Percentiles rank a stretch among this genome's conserved stretches.
phyloP scores from a whole-genome alignment of 805 yeast species.

The Starmera amethionina region DNA sequence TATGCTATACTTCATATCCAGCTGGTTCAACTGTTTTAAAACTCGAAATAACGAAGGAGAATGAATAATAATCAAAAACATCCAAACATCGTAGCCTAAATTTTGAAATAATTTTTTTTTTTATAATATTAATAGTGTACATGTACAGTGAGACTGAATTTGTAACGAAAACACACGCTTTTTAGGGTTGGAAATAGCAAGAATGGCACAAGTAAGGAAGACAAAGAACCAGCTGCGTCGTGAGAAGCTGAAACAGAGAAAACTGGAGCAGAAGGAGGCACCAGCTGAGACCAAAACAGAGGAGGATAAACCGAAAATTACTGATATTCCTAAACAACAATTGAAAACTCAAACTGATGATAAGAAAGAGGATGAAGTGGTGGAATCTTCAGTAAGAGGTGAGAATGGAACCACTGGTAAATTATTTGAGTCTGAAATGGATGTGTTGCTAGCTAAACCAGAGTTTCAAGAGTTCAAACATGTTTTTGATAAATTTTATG shows the following conservation, averaged over 20 bases:
- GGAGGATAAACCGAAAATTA: not conserved
- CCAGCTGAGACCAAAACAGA: not conserved
- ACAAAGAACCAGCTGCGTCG: conserved; percentile 28
- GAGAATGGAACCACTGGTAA: conserved; percentile 1
- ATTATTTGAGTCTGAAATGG: conserved; percentile 15
- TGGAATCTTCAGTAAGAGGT: not conserved
- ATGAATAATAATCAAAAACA: no score
- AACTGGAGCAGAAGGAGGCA: conserved; percentile 6
- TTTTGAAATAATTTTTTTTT: no score
- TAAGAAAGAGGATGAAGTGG: not conserved
- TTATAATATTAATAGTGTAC: no score
- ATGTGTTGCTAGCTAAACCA: conserved; percentile 18
- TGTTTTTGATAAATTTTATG: conserved; percentile 26
- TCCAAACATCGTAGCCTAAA: no score
- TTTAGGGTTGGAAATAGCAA: no score
- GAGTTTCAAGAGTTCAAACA: conserved; percentile 23
- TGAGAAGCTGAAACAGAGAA: conserved; percentile 13
- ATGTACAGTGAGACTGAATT: no score
- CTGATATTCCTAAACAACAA: not conserved
- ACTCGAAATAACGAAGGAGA: no score
- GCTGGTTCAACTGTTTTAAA: no score
- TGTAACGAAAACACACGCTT: no score
- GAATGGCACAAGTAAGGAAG: conserved; percentile 15
- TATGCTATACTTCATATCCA: no score
- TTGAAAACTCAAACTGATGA: not conserved